A percentile compares a stretch with the other conserved stretches of the same genome.
Evolutionary conservation across 2,329 filamentous ascomycete genomes (phyloP).

Genomic region (Exophiala sp.): DNA sequence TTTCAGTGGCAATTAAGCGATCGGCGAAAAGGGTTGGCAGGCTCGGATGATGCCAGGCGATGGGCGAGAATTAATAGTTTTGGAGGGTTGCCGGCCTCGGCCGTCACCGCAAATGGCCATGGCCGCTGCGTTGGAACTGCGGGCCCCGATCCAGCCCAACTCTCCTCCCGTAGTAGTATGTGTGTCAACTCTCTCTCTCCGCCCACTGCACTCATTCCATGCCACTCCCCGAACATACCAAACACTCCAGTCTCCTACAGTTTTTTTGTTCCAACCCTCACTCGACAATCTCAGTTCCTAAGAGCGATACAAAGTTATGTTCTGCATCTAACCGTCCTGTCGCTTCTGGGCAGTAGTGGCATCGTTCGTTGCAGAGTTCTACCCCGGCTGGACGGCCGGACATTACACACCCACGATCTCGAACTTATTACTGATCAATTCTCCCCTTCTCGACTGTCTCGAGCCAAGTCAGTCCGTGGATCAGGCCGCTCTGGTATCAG

Average conservation of each 20-base stretch:
- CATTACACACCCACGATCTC: not conserved
- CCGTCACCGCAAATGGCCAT: not conserved
- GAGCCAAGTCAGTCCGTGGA: not conserved
- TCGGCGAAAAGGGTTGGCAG: too few relatives aligned
- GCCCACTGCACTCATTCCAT: not conserved
- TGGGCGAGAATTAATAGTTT: too few relatives aligned
- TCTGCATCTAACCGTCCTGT: not conserved
- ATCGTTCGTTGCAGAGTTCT: not conserved
- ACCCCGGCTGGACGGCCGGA: not conserved
- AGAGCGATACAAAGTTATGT: not conserved
- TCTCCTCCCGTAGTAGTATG: not conserved
- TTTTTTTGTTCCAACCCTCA: not conserved
- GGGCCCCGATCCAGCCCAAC: not conserved
- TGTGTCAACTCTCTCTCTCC: not conserved
- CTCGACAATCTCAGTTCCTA: not conserved
- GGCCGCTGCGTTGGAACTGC: not conserved
- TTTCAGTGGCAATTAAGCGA: not conserved
- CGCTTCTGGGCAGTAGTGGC: not conserved
- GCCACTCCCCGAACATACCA: constrained; percentile 5
- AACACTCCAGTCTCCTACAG: not conserved
- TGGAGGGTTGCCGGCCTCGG: too few relatives aligned
- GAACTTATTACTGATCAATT: not conserved
- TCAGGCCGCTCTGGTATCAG: not conserved
- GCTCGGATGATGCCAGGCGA: too few relatives aligned
- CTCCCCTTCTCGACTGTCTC: not conserved